Evolutionary conservation across 2,329 filamentous ascomycete species (phyloP), one percentile per base, ranked within the genome.

Genomic region (Beauveria sp.): DNA sequence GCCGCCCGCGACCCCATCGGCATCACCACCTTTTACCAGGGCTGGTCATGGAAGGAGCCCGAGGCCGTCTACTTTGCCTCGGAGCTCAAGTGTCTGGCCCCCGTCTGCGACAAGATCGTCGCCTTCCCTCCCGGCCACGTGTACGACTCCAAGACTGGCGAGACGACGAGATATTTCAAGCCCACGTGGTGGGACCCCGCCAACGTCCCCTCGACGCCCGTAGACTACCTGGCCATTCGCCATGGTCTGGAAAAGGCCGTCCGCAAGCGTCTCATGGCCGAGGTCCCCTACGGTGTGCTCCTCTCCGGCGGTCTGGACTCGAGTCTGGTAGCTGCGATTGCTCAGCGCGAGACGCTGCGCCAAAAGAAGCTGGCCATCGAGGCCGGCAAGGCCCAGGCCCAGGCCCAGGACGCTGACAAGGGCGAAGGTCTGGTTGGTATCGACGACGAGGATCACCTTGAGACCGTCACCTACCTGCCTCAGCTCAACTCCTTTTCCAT

Each of bases 401-500:
- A 79, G 64, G 79, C 71, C 8, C 79, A 80, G 63, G 82, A 87
- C 68, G 76, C 82, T 56, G 83, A 87, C 66, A 79, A 78, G 60
- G 84, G 83, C 64, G 87, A 89, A 70, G 86, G 90, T 54, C 83
- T 98, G 52, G 93, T 97, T 63, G 95, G 95, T 70, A 96, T 99
- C 69, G 95, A 98, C 70, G 93, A 96, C 72, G 86, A 93, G 63
- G 89, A 96, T 80, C 85, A 93, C 72, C 80, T 98, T 64, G 91
- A 89, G 54, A 96, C 93, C 16, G 85, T 96, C 65, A 95, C 93
- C 61, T 91, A 95, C 71, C 86, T 98, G 60, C 92, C 93, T 42
- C 90, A 98, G 76, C 86, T 99, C 76, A 96, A 98, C 85, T 97
- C 93, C 18, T 99, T 99, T 83, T 99, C 95, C 18, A 99, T 99